phyloP scores from a whole-genome alignment of 2,329 filamentous ascomycete genomes.

The Hypoxylon rubiginosum region DNA sequence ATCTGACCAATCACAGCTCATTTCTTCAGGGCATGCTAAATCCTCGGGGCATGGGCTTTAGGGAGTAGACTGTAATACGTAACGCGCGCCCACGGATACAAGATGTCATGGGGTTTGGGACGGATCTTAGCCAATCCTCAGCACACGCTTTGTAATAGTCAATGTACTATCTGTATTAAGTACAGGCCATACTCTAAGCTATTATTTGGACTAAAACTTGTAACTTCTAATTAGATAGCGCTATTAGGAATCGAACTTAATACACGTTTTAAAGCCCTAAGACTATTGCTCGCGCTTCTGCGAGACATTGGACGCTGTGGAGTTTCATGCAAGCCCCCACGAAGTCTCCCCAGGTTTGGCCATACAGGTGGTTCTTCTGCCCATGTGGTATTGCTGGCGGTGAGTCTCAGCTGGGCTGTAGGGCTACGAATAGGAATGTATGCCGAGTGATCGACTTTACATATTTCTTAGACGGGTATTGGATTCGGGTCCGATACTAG shows the following conservation, averaged over 20 bases:
- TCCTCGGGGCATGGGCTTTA: slow-evolving; percentile 30
- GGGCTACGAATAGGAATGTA: slow-evolving; percentile 40
- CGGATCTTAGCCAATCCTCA: not conserved
- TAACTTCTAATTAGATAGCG: no score
- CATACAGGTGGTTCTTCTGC: slow-evolving; percentile 11
- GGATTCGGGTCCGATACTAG: not conserved
- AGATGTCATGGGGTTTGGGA: not conserved
- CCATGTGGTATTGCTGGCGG: slow-evolving; percentile 9
- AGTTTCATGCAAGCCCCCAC: slow-evolving; percentile 25
- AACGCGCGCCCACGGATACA: not conserved
- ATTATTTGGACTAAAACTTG: no score
- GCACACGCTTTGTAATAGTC: not conserved
- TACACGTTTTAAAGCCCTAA: not conserved
- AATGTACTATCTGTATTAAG: not conserved
- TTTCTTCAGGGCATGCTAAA: slow-evolving; percentile 34
- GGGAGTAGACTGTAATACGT: not conserved
- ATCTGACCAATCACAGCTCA: slow-evolving; percentile 38
- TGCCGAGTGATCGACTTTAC: slow-evolving; percentile 17
- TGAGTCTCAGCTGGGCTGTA: slow-evolving; percentile 29
- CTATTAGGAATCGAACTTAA: no score
- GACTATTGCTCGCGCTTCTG: slow-evolving; percentile 17
- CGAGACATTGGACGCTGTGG: slow-evolving; percentile 25
- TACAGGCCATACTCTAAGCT: no score
- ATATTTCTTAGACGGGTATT: slow-evolving; percentile 1
- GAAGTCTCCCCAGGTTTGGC: slow-evolving; percentile 13